Evolutionary conservation across 1,284 basidiomycete species (phyloP), one percentile per base, ranked within the genome.

Genomic region (Schizopora paradoxa): DNA sequence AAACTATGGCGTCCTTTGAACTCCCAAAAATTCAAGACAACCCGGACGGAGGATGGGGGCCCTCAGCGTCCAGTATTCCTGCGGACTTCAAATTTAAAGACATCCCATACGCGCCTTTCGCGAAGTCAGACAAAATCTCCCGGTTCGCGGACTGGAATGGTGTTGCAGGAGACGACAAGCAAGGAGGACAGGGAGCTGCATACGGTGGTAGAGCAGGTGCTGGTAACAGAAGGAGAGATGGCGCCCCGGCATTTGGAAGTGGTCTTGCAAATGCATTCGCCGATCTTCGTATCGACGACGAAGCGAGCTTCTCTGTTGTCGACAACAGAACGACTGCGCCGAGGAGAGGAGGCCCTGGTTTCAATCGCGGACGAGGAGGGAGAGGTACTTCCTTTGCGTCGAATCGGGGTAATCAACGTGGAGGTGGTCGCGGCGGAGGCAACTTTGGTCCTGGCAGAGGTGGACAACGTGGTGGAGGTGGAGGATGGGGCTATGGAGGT

Each of bases 121-220:
- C 92, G 66, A 98, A 98, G 80, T 86, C 90, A 46, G 95, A 99
- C 76, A 98, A 97, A 68, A 83, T 99, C 51, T 92, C 91, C 47
- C 87, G 94, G 51, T 91, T 99, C 62, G 95, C 95, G 48, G 95
- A 99, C 73, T 99, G 95, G 94, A 95, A 91, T 65, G 85, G 90
- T 62, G 64, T 77, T 23, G 75, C 83, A 22, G 63, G 73, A 41
- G 84, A 86, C 55, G 74, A 67, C 49, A 79, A 83, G 29, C 82
- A 81, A 56, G 60, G 73, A 32, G 77, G 82, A 43, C 68, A 68
- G 44, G 66, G 62, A 44, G 66, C 65, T 11, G 60, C 68, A 46
- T 74, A 76, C 37, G 73, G 80, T 42, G 42, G 28, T 33, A 53
- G 47, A 45, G 35, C 45, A 14, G 54, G 46, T 10, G 21, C 46